phyloP scores from a whole-genome alignment of 495 filamentous ascomycete species.

The Evernia prunastri region DNA sequence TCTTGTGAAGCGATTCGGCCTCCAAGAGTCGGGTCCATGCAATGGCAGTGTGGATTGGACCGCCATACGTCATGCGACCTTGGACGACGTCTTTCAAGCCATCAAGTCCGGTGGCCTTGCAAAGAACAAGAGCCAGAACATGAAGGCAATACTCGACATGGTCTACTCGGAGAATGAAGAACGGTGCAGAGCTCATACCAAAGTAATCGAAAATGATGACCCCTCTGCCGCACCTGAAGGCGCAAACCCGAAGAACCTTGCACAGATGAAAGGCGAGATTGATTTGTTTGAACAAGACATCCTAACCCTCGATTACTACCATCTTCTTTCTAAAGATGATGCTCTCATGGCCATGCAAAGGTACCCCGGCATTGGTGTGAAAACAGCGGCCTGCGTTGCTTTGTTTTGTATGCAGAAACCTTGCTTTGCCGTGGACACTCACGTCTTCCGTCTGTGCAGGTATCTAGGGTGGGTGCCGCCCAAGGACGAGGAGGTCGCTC shows the following conservation, averaged over 20 bases:
- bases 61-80: constrained; percentile 57
- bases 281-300: constrained; percentile 49
- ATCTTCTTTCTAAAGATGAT: constrained; percentile 56
- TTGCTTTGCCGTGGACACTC: constrained; percentile 80
- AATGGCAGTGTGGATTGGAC: constrained; percentile 86
- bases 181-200: constrained; percentile 35
- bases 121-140: constrained; percentile 63
- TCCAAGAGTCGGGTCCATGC: constrained; percentile 51
- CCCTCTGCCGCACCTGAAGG: constrained; percentile 27
- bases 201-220: constrained; percentile 21
- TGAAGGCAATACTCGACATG: constrained; percentile 75
- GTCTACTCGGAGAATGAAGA: constrained; percentile 64
- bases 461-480: constrained; percentile 84
- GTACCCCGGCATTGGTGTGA: constrained; percentile 82
- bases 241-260: constrained; percentile 31
- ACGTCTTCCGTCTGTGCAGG: constrained; percentile 71
- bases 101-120: constrained; percentile 67
- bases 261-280: constrained; percentile 44
- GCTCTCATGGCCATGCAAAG: constrained; percentile 67
- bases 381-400: constrained; percentile 81
- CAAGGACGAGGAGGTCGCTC: constrained; percentile 13
- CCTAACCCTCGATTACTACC: constrained; percentile 73
- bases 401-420: constrained; percentile 73
- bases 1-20: constrained; percentile 63
- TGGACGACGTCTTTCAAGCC: constrained; percentile 59